Evolutionary conservation across 352 stramenopile genomes (phyloP).

Genomic region (Phytophthora macrochlamydospora): DNA sequence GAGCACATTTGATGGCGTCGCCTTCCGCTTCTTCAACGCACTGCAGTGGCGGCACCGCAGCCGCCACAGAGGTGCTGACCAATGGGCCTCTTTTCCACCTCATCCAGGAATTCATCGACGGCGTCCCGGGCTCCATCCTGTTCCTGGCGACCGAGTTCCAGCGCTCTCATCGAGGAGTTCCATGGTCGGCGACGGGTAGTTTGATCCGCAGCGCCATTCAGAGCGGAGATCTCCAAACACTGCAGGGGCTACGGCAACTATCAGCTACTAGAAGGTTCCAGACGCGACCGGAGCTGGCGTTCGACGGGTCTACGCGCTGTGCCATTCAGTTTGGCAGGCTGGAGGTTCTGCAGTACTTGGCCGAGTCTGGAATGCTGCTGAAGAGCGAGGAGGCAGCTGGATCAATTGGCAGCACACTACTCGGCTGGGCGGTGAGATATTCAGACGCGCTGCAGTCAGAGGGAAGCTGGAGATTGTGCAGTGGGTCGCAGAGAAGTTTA

Average conservation of each 20-base stretch:
- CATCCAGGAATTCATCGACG: conserved; percentile 42
- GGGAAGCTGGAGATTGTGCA: conserved; percentile 33
- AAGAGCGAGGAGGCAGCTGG: conserved; percentile 10
- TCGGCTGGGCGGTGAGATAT: conserved; percentile 36
- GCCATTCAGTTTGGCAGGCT: conserved; percentile 38
- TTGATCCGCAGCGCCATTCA: conserved; percentile 31
- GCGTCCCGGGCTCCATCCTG: conserved; percentile 30
- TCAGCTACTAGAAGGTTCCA: conserved; percentile 29
- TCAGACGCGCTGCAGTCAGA: conserved; percentile 14
- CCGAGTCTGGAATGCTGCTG: conserved; percentile 9
- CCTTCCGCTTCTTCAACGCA: neutral
- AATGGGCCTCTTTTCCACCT: conserved; percentile 29
- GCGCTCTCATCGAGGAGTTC: conserved; percentile 4
- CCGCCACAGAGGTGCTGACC: conserved; percentile 33
- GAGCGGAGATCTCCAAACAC: conserved; percentile 26
- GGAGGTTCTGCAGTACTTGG: conserved; percentile 34
- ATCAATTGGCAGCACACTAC: conserved; percentile 20
- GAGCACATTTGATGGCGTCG: neutral
- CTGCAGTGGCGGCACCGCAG: neutral
- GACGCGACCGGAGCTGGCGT: conserved; percentile 21
- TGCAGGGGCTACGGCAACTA: conserved; percentile 23
- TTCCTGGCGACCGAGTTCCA: conserved; percentile 20
- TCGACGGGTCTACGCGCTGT: conserved; percentile 26
- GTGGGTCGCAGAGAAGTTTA: conserved; percentile 28
- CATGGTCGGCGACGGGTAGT: conserved; percentile 30